A percentile compares a stretch with the other conserved stretches of the same genome.
These are phyloP conservation scores for Pichia deserticola DNA, from an alignment of 805 yeast genomes.

Conservation along the genomic window DNA sequence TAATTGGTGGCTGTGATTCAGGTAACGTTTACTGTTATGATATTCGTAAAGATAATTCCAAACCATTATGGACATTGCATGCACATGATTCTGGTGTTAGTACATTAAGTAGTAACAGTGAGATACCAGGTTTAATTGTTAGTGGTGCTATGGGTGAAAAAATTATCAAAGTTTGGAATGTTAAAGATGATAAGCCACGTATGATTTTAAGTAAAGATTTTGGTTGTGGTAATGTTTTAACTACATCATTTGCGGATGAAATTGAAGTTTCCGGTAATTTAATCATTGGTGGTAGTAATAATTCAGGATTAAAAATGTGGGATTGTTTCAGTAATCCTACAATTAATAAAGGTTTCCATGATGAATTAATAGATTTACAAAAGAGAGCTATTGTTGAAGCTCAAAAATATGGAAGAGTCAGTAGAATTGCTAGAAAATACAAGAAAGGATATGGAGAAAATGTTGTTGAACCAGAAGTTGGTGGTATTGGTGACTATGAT, in stretches of 20 bases:
- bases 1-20: conserved; percentile 76
- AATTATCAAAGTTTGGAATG: conserved; percentile 80
- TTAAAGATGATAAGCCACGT: conserved; percentile 50
- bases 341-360: conserved; percentile 62
- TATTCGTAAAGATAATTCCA: conserved; percentile 44
- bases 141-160: conserved; percentile 93
- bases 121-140: conserved; percentile 63
- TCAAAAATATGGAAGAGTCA: conserved; percentile 45
- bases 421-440: conserved; percentile 73
- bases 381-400: conserved; percentile 52
- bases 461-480: conserved; percentile 56
- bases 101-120: conserved; percentile 60
- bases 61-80: conserved; percentile 89
- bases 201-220: conserved; percentile 88
- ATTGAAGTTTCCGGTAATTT: conserved; percentile 72
- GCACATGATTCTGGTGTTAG: conserved; percentile 96
- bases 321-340: conserved; percentile 78
- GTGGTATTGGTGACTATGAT: conserved; percentile 54
- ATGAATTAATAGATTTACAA: conserved; percentile 50
- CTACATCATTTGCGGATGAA: conserved; percentile 80
- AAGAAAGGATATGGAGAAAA: conserved; percentile 41
- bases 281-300: conserved; percentile 73
- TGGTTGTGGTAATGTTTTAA: conserved; percentile 87
- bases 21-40: conserved; percentile 90
- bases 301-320: conserved; percentile 83